phyloP scores from a whole-genome alignment of 2,329 filamentous ascomycete species.

The Paraphaeosphaeria minitans region DNA sequence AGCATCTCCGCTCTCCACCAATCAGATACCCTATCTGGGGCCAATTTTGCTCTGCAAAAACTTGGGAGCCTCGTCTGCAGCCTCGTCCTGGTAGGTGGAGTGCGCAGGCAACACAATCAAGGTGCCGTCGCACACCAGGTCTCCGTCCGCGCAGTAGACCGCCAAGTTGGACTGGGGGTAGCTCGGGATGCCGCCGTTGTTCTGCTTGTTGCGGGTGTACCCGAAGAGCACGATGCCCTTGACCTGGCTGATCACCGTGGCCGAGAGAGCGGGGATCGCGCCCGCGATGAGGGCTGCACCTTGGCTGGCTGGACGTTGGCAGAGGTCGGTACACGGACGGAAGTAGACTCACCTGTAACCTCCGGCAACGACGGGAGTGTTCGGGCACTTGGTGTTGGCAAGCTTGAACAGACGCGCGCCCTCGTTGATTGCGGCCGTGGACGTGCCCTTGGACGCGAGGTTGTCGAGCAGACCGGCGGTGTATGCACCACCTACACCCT shows the following conservation, averaged over 20 bases:
- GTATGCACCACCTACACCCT: slow-evolving; percentile 46
- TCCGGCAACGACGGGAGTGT: slow-evolving; percentile 45
- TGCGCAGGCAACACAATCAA: slow-evolving; percentile 41
- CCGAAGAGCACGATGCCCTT: slow-evolving; percentile 49
- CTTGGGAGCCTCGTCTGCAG: slow-evolving; percentile 28
- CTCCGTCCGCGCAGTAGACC: slow-evolving; percentile 44
- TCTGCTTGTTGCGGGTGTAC: slow-evolving; percentile 49
- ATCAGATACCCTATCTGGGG: too few species aligned
- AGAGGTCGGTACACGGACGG: not conserved
- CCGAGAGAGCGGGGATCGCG: slow-evolving; percentile 35
- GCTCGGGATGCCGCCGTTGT: slow-evolving; percentile 40
- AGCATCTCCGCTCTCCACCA: not conserved
- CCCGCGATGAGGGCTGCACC: slow-evolving; percentile 47
- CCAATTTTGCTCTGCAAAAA: slow-evolving; percentile 29
- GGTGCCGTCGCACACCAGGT: slow-evolving; percentile 44
- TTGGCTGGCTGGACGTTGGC: slow-evolving; percentile 33
- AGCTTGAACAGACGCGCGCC: slow-evolving; percentile 44
- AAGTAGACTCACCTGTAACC: slow-evolving; percentile 45
- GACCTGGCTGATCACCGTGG: slow-evolving; percentile 35
- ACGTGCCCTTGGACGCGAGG: slow-evolving; percentile 38
- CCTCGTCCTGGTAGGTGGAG: slow-evolving; percentile 37
- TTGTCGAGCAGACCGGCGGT: slow-evolving; percentile 43
- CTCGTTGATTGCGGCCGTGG: slow-evolving; percentile 38
- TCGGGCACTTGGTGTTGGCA: slow-evolving; percentile 46
- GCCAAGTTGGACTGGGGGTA: slow-evolving; percentile 41